Conservation (phyloP, 129 eudicot genomes). For the Tagetes patula region DNA sequence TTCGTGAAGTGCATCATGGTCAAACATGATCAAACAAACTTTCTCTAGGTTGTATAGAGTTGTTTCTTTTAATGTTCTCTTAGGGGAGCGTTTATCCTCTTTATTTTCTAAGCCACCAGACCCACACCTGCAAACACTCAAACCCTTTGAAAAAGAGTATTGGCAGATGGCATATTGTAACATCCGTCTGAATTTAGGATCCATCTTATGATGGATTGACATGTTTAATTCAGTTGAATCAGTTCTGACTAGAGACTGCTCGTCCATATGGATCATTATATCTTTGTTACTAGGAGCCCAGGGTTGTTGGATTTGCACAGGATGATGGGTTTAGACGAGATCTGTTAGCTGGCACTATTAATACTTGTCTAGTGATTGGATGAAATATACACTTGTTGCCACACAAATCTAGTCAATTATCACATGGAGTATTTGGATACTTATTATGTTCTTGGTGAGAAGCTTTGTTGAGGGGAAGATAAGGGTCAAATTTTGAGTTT, state of each 20-base stretch:
- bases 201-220: slow-evolving; percentile 7
- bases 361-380: slow-evolving; percentile 17
- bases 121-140: not conserved
- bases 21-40: slow-evolving; percentile 24
- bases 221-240: not conserved
- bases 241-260: slow-evolving; percentile 23
- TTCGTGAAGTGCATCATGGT: slow-evolving; percentile 15
- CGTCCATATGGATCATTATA: slow-evolving; percentile 22
- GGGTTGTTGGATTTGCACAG: slow-evolving; percentile 21
- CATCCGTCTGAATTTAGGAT: not conserved
- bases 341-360: not conserved
- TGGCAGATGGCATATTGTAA: slow-evolving; percentile 13
- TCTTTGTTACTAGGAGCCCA: not conserved
- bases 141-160: slow-evolving; percentile 8
- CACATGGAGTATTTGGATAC: not conserved
- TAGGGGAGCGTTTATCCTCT: slow-evolving; percentile 3
- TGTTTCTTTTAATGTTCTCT: not conserved
- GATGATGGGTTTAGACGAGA: slow-evolving; percentile 17
- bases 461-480: not conserved
- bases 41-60: slow-evolving; percentile 25
- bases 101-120: slow-evolving; percentile 20
- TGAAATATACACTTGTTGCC: slow-evolving; percentile 9
- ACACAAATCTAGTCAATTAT: slow-evolving; percentile 1
- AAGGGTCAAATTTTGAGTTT: not conserved
- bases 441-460: slow-evolving; percentile 6